Evolutionary conservation across 441 rosid genomes (phyloP).

Genomic region (Pelargonium citronellum): DNA sequence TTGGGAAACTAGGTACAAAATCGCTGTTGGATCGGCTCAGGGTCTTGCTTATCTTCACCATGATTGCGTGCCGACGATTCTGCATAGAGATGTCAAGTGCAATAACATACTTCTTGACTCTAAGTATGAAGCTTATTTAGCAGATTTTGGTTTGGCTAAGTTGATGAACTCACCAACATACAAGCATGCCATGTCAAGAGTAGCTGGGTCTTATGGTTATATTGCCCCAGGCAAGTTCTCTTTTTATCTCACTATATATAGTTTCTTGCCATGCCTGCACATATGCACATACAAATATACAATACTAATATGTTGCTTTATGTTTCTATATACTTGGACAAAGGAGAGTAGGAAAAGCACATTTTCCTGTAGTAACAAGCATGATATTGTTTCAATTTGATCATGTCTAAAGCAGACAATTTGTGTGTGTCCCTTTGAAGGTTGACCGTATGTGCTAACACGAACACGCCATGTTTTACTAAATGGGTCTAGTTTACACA

Average conservation of each 20-base stretch:
- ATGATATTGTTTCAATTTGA: too few relatives aligned
- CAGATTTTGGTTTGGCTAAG: conserved; percentile 87
- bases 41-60: conserved; percentile 89
- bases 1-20: conserved; percentile 88
- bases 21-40: conserved; percentile 85
- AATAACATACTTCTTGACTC: conserved; percentile 83
- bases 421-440: too few relatives aligned
- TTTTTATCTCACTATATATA: neutral
- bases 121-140: conserved; percentile 70
- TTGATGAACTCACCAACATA: conserved; percentile 71
- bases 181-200: conserved; percentile 68
- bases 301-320: too few relatives aligned
- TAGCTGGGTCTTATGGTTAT: conserved; percentile 90
- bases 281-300: too few relatives aligned
- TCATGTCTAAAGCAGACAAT: too few relatives aligned
- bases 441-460: too few relatives aligned
- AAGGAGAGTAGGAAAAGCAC: too few relatives aligned
- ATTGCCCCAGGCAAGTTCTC: conserved; percentile 76
- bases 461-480: too few relatives aligned
- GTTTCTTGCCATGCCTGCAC: too few relatives aligned
- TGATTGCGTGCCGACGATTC: conserved; percentile 76
- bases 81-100: conserved; percentile 87
- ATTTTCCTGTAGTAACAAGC: too few relatives aligned
- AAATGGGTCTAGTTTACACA: too few relatives aligned
- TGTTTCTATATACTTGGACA: too few relatives aligned